Evolutionary conservation across 1,284 basidiomycete species (phyloP).

Genomic region (Trametes versicolor): DNA sequence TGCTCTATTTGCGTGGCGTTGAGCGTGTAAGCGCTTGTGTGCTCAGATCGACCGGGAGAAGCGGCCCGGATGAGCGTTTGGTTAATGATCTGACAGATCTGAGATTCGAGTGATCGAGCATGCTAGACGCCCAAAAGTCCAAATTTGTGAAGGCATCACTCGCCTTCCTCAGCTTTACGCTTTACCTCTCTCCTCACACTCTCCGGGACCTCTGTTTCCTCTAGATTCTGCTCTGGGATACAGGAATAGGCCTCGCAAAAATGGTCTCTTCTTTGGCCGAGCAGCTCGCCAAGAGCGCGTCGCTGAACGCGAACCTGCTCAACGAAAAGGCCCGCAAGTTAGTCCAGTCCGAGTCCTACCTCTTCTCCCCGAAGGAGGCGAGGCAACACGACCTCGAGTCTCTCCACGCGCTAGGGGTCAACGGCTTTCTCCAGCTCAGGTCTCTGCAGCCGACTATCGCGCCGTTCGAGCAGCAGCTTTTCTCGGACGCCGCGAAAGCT

Average conservation of each 20-base stretch:
- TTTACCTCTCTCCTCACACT: neutral
- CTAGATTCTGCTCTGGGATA: neutral
- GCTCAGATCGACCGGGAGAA: too few species aligned
- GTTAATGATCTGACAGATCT: neutral
- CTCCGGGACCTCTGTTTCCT: neutral
- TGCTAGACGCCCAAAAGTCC: neutral
- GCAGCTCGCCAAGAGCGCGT: conserved; percentile 85
- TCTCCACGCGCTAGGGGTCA: conserved; percentile 84
- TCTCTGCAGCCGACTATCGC: conserved; percentile 70
- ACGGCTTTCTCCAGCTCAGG: conserved; percentile 84
- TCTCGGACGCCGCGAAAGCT: conserved; percentile 82
- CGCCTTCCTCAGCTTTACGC: neutral
- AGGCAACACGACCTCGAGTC: conserved; percentile 88
- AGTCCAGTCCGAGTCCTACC: conserved; percentile 78
- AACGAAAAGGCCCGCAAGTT: conserved; percentile 63
- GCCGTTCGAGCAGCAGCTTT: conserved; percentile 81
- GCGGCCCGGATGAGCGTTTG: neutral
- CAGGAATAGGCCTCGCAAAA: neutral
- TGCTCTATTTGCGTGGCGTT: neutral
- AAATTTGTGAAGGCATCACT: conserved; percentile 3
- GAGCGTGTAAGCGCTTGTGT: too few species aligned
- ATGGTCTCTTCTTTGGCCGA: conserved; percentile 83
- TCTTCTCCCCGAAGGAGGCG: conserved; percentile 87
- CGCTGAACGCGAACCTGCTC: conserved; percentile 77
- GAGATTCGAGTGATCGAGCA: conserved; percentile 3